Percentiles rank a stretch among this genome's conserved stretches.
These are phyloP conservation scores for Metschnikowia similis DNA, from an alignment of 805 yeast genomes.

Conservation along the genomic window DNA sequence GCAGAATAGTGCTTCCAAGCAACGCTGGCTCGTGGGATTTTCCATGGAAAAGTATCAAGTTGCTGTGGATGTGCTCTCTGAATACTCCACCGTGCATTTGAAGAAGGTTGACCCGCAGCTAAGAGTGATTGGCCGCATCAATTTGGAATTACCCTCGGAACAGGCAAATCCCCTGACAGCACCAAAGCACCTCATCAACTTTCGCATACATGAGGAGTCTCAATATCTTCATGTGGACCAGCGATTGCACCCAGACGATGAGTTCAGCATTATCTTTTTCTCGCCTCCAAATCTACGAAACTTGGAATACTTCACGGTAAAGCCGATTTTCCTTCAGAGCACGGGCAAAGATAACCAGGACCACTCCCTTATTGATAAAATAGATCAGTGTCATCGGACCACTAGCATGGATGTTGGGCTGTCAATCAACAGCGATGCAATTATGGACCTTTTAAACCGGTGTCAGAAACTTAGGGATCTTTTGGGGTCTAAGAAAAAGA, in stretches of 20 bases:
- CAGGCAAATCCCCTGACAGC: not conserved
- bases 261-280: constrained; percentile 37
- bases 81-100: not conserved
- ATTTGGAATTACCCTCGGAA: not conserved
- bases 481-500: not conserved
- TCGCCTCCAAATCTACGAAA: constrained; percentile 66
- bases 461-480: constrained; percentile 16
- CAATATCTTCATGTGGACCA: constrained; percentile 8
- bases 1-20: not conserved
- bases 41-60: constrained; percentile 20
- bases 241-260: not conserved
- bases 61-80: constrained; percentile 13
- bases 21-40: constrained; percentile 23
- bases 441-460: constrained; percentile 33
- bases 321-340: constrained; percentile 66
- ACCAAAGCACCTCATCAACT: not conserved
- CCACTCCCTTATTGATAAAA: constrained; percentile 1
- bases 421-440: constrained; percentile 24
- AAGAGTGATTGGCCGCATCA: constrained; percentile 5
- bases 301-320: constrained; percentile 71
- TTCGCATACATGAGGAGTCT: constrained; percentile 3
- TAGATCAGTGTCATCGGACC: constrained; percentile 3
- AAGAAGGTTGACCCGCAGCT: constrained; percentile 2
- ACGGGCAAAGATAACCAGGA: constrained; percentile 19
- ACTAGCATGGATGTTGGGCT: not conserved